Base-by-base conservation (phyloP, 306 rosid species). In the Cucumis melo region DNA sequence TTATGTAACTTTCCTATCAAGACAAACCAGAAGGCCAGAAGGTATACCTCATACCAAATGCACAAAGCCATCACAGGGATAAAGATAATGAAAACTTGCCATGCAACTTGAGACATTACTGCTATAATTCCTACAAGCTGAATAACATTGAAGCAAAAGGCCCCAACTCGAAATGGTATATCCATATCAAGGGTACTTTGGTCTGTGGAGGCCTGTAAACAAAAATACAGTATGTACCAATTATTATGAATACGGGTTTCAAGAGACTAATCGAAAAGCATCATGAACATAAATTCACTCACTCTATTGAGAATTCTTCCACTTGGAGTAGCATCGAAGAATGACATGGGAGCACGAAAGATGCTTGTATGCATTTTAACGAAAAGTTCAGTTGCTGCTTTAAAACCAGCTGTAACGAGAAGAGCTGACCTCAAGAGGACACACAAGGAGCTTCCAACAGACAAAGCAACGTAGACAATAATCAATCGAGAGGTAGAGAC, bases 321-420 rank as follows among this genome's bases (percentile, higher is more conserved):
- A 79, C 96, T 90, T 29, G 96, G 96, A 64, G 98, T 91, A 79
- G 97, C 84, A 83, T 93, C 94, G 13, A 91, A 91, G 79, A 93
- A 93, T 15, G 97, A 87, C 98, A 91, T 91, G 10, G 98, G 92
- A 5, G 97, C 91, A 5, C 92, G 90, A 51, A 93, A 93, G 80
- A 93, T 84, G 88, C 89, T 78, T 0, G 42, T 38, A 76, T 93
- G 94, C 98, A 91, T 91, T 87, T 90, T 87, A 77, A 81, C 80
- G 80, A 93, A 93, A 56, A 93, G 96, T 50, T 86, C 15, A 42
- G 88, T 93, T 16, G 96, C 91, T 46, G 93, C 89, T 79, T 85
- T 93, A 73, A 85, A 91, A 41, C 88, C 96, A 55, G 85, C 86
- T 3, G 92, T 86, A 42, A 11, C 87, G 55, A 91, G 82, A 44